Evolutionary conservation across 495 filamentous ascomycete genomes (phyloP).

Genomic region (Podospora comata): DNA sequence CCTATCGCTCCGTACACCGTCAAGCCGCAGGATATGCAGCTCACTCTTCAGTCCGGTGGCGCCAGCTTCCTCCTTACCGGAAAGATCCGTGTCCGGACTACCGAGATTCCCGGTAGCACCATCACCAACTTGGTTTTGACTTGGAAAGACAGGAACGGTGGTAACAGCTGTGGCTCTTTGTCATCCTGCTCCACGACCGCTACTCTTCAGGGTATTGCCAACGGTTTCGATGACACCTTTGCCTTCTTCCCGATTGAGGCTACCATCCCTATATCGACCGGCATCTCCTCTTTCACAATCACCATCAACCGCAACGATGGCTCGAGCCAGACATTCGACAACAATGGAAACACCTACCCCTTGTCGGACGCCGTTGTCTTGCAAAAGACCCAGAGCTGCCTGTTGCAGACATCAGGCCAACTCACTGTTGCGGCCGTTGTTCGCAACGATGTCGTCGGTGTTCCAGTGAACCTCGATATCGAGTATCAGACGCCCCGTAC

Average conservation of each 20-base stretch:
- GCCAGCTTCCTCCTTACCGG: slow-evolving; percentile 40
- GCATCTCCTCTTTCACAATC: slow-evolving; percentile 49
- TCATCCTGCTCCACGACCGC: slow-evolving; percentile 44
- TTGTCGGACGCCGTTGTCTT: slow-evolving; percentile 43
- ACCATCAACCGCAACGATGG: slow-evolving; percentile 43
- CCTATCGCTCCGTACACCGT: slow-evolving; percentile 56
- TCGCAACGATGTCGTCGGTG: slow-evolving; percentile 44
- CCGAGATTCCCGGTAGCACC: slow-evolving; percentile 30
- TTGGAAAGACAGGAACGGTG: slow-evolving; percentile 94
- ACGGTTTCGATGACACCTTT: slow-evolving; percentile 60
- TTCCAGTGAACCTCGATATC: slow-evolving; percentile 42
- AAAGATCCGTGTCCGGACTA: slow-evolving; percentile 45
- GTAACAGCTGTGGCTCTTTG: slow-evolving; percentile 62
- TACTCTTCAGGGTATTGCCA: slow-evolving; percentile 44
- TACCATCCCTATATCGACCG: slow-evolving; percentile 36
- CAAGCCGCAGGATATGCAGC: slow-evolving; percentile 54
- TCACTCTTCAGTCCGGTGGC: slow-evolving; percentile 40
- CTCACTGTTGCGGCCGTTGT: slow-evolving; percentile 46
- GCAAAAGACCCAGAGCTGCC: slow-evolving; percentile 48
- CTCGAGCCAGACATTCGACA: slow-evolving; percentile 40
- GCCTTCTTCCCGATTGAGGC: slow-evolving; percentile 46
- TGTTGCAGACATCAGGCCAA: slow-evolving; percentile 39
- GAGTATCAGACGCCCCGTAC: slow-evolving; percentile 49
- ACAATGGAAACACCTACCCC: slow-evolving; percentile 48
- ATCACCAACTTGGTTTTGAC: slow-evolving; percentile 58